These are phyloP conservation scores for Westerdykella ornata DNA, from an alignment of 2,329 filamentous ascomycete genomes.

Conservation along the genomic window DNA sequence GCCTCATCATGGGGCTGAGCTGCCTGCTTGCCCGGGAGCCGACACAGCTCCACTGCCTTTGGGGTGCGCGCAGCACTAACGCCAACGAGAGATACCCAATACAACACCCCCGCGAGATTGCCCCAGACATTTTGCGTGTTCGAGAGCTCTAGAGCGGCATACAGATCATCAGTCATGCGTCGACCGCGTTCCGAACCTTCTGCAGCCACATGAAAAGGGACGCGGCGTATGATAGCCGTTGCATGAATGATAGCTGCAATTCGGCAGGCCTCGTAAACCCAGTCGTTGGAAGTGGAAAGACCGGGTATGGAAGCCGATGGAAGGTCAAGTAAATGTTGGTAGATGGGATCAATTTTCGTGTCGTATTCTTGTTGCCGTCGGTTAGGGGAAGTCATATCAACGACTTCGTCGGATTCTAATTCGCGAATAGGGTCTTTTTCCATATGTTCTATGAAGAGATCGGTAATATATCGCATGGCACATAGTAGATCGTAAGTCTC, in stretches of 20 bases:
- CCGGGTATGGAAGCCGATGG: conserved; percentile 21
- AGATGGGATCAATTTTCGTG: conserved; percentile 10
- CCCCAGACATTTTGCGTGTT: conserved; percentile 25
- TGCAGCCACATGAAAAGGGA: conserved; percentile 26
- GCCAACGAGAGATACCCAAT: conserved; percentile 30
- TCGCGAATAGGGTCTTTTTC: conserved; percentile 2
- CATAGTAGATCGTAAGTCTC: conserved; percentile 19
- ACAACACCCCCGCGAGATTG: conserved; percentile 30
- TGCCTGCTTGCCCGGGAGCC: conserved; percentile 2
- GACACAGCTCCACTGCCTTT: conserved; percentile 8
- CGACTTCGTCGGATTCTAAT: conserved; percentile 4
- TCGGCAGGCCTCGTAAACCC: conserved; percentile 32
- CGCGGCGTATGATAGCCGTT: conserved; percentile 20
- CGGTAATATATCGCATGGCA: conserved; percentile 30
- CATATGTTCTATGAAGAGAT: conserved; percentile 19
- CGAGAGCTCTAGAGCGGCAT: conserved; percentile 18
- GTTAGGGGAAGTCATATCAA: neutral
- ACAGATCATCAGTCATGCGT: conserved; percentile 17
- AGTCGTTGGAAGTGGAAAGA: conserved; percentile 19
- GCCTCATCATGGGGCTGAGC: conserved; percentile 12
- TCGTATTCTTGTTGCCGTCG: conserved; percentile 7
- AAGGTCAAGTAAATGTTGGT: conserved; percentile 11
- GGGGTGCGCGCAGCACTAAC: conserved; percentile 23
- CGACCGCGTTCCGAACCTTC: conserved; percentile 6
- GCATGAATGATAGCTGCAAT: conserved; percentile 31